These are phyloP conservation scores for Dichotomocladium elegans DNA, from an alignment of 371 early-diverging fungal species.

Conservation along the genomic window DNA sequence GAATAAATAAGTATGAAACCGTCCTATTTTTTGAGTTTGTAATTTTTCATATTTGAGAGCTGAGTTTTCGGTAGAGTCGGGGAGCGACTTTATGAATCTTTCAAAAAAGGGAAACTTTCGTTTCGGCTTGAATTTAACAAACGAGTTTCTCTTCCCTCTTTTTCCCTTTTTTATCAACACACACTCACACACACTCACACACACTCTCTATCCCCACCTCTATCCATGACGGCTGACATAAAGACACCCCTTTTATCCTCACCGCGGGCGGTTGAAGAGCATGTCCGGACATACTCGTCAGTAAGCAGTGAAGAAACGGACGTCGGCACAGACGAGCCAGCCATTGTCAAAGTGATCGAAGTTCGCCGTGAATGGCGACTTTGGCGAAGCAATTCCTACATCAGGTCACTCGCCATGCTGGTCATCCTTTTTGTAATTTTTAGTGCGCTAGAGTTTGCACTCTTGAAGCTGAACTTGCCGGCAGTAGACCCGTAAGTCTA, in stretches of 20 bases:
- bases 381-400: slow-evolving; percentile 41
- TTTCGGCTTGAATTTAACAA: not conserved
- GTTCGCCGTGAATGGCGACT: slow-evolving; percentile 14
- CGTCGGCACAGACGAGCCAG: not conserved
- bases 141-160: slow-evolving; percentile 1
- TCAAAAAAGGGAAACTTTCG: not conserved
- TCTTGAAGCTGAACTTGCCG: slow-evolving; percentile 36
- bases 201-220: too few relatives aligned
- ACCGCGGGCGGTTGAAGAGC: slow-evolving; percentile 2
- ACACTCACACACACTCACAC: not conserved
- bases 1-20: too few relatives aligned
- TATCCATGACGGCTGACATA: too few relatives aligned
- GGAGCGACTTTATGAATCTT: not conserved
- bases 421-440: slow-evolving; percentile 25
- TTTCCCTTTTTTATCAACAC: not conserved
- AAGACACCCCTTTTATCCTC: slow-evolving; percentile 7
- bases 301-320: not conserved
- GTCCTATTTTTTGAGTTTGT: too few relatives aligned
- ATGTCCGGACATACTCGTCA: not conserved
- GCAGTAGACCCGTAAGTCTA: slow-evolving; percentile 33
- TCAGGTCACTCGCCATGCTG: slow-evolving; percentile 34
- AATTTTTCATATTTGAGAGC: too few relatives aligned
- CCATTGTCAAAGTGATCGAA: not conserved
- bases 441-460: slow-evolving; percentile 26
- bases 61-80: not conserved